Evolutionary conservation across 2,329 filamentous ascomycete genomes (phyloP), one percentile per base, ranked within the genome.

Genomic region (Talaromyces sp.): DNA sequence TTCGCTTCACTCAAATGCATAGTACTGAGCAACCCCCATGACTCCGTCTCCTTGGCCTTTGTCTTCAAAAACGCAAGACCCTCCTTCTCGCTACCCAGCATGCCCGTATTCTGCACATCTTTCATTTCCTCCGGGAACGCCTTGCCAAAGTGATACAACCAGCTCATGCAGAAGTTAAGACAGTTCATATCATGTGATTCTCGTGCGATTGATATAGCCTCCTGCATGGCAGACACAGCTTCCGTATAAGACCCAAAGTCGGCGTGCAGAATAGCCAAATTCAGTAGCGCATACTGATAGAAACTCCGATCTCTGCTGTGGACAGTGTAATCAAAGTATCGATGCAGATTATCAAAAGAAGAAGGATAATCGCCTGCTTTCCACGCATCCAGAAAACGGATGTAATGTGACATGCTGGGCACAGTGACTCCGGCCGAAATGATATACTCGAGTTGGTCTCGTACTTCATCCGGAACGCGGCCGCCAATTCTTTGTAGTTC

Each of bases 261-360:
- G 16, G 93, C 92, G 73, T 99, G 94, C 4, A 98, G 84, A 39
- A 97, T 92, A 3, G 93, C 94, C 65, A 97, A 85, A 73, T 97
- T 97, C 73, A 99, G 88, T 14, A 98, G 81, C 0, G 95, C 95
- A 74, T 97, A 97, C 74, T 98, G 95, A 73, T 99, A 98, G 71
- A 93, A 93, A 5, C 90, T 86, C 27, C 91, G 88, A 71, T 96
- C 91, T 66, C 88, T 83, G 69, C 88, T 90, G 72, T 95, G 90
- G 87, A 96, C 93, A 1, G 93, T 95, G 77, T 97, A 97, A 76
- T 99, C 95, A 72, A 97, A 99, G 76, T 97, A 99, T 60, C 92
- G 89, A 76, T 98, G 93, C 22, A 99, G 83, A 69, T 89, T 89
- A 72, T 99, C 94, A 74, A 97, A 95, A 0, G 95, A 90, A 0